Evolutionary conservation across 2,329 filamentous ascomycete genomes (phyloP).

Genomic region (Phyllosticta paracitricarpa): DNA sequence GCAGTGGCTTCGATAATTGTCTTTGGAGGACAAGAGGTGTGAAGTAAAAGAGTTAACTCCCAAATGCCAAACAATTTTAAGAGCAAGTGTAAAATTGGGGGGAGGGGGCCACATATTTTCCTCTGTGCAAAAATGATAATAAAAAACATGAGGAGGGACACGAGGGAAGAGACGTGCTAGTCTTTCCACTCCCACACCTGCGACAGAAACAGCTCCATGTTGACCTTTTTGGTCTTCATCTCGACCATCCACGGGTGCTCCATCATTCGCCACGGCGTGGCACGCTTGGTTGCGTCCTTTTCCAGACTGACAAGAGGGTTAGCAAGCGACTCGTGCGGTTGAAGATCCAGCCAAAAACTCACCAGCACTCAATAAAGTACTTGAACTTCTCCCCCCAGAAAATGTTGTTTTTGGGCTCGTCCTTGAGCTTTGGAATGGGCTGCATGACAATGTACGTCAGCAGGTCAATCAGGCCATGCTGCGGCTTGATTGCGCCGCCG

Average conservation of each 20-base stretch:
- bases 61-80: too few relatives aligned
- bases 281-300: constrained; percentile 78
- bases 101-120: too few relatives aligned
- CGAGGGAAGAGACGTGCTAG: constrained; percentile 19
- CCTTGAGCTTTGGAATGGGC: constrained; percentile 88
- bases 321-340: too few relatives aligned
- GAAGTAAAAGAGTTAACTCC: too few relatives aligned
- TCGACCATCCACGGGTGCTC: constrained; percentile 99
- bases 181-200: constrained; percentile 97
- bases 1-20: too few relatives aligned
- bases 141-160: too few relatives aligned
- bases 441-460: constrained; percentile 96
- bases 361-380: constrained; percentile 99
- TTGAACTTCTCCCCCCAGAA: constrained; percentile 97
- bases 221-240: constrained; percentile 91
- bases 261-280: constrained; percentile 96
- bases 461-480: constrained; percentile 85
- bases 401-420: constrained; percentile 81
- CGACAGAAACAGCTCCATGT: constrained; percentile 88
- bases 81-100: too few relatives aligned
- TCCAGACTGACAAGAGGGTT: constrained; percentile 56
- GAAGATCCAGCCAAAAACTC: constrained; percentile 34
- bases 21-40: too few relatives aligned
- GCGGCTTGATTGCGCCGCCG: constrained; percentile 80
- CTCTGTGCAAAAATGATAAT: too few relatives aligned